Evolutionary conservation across 495 filamentous ascomycete genomes (phyloP), one percentile per base, ranked within the genome.

Genomic region (Aspergillus carlsbadensis): DNA sequence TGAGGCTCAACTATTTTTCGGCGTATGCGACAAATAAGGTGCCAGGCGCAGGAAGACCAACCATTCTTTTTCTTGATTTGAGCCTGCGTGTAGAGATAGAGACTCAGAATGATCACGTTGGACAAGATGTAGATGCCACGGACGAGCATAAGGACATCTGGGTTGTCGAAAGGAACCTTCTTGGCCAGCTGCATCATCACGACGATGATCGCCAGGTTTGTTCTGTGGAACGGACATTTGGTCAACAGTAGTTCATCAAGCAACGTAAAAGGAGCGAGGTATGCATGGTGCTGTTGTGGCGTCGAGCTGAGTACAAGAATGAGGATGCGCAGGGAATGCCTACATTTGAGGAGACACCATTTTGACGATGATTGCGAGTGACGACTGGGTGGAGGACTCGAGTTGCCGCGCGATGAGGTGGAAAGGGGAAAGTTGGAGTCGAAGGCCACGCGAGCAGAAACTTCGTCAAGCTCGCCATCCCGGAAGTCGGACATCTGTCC

Each of bases 181-280:
- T 98, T 98, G 56, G 94, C 87, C 54, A 92, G 83, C 78, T 98
- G 94, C 92, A 98, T 97, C 87, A 97, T 91, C 65, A 90, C 90
- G 62, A 96, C 84, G 73, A 96, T 92, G 83, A 96, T 90, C 72
- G 89, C 79, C 72, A 96, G 79, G 80, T 96, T 96, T 61, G 91
- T 95, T 61, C 92, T 96, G 71, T 52, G 64, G 18, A 58, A 6
- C 52, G 33, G 15, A 56, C 31, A 41, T n/a, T 20, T 26, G 13
- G 39, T 62, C 39, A 49, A 37, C 60, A 36, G 40, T 8, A 44
- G 17, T 8, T 52, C 20, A 20, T 6, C 20, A 15, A 48, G 10
- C 7, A 5, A 36, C 21, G 31, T 26, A 29, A 34, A 21, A 21
- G 10, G 46, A 15, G 36, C 15, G 40, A 50, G 41, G 17, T 43